Evolutionary conservation across 805 yeast genomes (phyloP).

Genomic region (Zygosaccharomyces siamensis): DNA sequence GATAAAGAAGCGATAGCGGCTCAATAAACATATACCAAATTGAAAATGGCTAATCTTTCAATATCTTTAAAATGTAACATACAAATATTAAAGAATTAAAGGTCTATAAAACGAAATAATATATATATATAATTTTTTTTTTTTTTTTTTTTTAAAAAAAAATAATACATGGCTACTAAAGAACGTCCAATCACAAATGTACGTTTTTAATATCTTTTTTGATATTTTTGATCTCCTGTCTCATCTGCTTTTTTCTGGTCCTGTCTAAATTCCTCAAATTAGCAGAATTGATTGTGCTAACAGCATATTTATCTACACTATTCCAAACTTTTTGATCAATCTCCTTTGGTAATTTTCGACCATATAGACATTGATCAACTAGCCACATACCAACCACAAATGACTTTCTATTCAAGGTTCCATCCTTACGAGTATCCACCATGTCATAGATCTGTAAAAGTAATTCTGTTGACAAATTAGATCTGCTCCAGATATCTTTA

Average conservation of each 20-base stretch:
- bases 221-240: constrained; percentile 27
- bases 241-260: constrained; percentile 21
- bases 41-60: background rate
- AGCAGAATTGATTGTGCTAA: constrained; percentile 14
- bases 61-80: too few species aligned
- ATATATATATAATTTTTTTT: too few species aligned
- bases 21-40: background rate
- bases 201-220: constrained; percentile 30
- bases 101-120: constrained; percentile 1
- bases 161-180: too few species aligned
- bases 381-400: constrained; percentile 97
- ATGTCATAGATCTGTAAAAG: constrained; percentile 63
- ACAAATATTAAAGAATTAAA: background rate
- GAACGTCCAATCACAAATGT: constrained; percentile 6
- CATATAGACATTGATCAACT: constrained; percentile 92
- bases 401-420: constrained; percentile 71
- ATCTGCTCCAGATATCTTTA: constrained; percentile 73
- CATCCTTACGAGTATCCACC: constrained; percentile 64
- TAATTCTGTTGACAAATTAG: constrained; percentile 60
- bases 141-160: too few species aligned
- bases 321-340: constrained; percentile 74
- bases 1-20: background rate
- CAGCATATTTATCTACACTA: constrained; percentile 47
- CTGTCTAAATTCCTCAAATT: constrained; percentile 16
- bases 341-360: constrained; percentile 75